Conservation (phyloP, 2,329 filamentous ascomycete genomes). For the Sclerotinia spermophila region DNA sequence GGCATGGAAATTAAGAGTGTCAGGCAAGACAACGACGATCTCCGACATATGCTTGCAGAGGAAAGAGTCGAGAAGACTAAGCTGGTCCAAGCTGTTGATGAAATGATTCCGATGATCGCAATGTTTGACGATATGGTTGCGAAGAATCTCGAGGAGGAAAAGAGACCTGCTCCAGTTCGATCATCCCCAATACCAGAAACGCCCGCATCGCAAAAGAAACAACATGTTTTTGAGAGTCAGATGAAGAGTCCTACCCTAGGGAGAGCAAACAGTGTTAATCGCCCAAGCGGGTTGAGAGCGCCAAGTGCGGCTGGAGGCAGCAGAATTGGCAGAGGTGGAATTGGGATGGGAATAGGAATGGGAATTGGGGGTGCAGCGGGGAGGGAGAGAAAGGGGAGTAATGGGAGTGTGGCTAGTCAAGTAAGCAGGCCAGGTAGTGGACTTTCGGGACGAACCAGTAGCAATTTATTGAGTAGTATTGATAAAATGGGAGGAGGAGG, state of each 20-base stretch:
- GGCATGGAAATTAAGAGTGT: conserved; percentile 68
- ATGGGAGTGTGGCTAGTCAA: conserved; percentile 41
- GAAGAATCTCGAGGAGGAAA: conserved; percentile 27
- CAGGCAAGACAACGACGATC: conserved; percentile 63
- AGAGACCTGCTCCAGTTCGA: background rate
- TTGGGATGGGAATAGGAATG: conserved; percentile 21
- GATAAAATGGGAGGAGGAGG: conserved; percentile 71
- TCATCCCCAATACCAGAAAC: conserved; percentile 30
- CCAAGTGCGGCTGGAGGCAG: conserved; percentile 49
- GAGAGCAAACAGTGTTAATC: conserved; percentile 53
- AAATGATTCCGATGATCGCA: conserved; percentile 71
- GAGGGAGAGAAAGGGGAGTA: conserved; percentile 27
- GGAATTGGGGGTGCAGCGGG: background rate
- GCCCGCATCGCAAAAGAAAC: conserved; percentile 22
- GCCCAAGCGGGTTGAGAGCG: conserved; percentile 57
- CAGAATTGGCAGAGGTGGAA: conserved; percentile 41
- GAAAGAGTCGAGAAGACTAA: conserved; percentile 83
- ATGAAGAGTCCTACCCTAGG: conserved; percentile 29
- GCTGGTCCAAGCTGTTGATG: conserved; percentile 74
- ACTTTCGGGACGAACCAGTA: conserved; percentile 45
- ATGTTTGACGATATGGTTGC: conserved; percentile 39
- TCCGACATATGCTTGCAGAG: conserved; percentile 63
- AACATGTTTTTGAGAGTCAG: conserved; percentile 20
- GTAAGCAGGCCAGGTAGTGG: conserved; percentile 33
- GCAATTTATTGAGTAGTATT: conserved; percentile 79